Evolutionary conservation across 2,329 filamentous ascomycete species (phyloP).

Genomic region (Emydomyces testavorans): DNA sequence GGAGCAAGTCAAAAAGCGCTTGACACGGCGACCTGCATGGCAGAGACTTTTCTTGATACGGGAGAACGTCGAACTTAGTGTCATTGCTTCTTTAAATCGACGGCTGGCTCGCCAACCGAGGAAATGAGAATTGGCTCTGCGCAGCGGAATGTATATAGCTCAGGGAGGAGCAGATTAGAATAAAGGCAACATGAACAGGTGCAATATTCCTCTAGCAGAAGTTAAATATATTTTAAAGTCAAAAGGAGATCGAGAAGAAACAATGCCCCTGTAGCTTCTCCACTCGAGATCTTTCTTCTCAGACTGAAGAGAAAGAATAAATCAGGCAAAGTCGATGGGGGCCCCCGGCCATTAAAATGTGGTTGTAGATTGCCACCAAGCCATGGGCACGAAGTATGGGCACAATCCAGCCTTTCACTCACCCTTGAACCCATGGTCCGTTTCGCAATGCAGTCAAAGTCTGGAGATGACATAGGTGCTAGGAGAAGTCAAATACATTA

Average conservation of each 20-base stretch:
- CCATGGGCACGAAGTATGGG: too few relatives aligned
- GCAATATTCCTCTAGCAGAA: background rate
- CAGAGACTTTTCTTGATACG: background rate
- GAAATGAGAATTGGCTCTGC: background rate
- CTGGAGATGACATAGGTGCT: too few relatives aligned
- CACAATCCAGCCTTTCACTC: too few relatives aligned
- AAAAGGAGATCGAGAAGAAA: background rate
- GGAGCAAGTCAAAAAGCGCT: background rate
- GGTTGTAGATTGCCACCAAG: too few relatives aligned
- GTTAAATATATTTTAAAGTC: background rate
- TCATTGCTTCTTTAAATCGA: background rate
- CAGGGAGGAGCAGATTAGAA: background rate
- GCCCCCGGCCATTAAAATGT: background rate
- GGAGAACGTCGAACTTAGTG: background rate
- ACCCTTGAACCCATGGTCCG: too few relatives aligned
- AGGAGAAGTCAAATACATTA: too few relatives aligned
- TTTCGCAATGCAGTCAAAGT: too few relatives aligned
- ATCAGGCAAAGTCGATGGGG: background rate
- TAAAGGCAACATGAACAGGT: background rate
- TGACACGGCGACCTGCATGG: background rate
- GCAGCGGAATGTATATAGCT: background rate
- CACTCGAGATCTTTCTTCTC: background rate
- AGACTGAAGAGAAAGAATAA: too few relatives aligned
- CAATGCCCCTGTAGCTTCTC: background rate
- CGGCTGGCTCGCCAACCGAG: too few relatives aligned